These are phyloP conservation scores for Solanum hybrid DNA, from an alignment of 305 asterid genomes.

Conservation along the genomic window DNA sequence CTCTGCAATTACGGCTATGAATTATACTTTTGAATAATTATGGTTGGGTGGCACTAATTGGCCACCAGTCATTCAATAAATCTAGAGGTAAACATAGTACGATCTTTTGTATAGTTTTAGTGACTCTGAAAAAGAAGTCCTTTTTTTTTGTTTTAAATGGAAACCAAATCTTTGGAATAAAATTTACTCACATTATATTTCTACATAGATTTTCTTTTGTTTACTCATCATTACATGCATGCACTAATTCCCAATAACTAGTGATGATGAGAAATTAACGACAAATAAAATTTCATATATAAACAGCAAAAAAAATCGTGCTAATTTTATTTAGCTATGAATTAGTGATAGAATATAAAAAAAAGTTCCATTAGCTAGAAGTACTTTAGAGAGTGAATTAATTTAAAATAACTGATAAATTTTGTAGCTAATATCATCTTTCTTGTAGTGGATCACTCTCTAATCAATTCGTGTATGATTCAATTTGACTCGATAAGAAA, in stretches of 20 bases:
- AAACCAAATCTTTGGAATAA: constrained; percentile 1
- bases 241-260: background rate
- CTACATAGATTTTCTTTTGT: background rate
- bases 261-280: no score
- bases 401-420: no score
- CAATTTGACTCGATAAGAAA: no score
- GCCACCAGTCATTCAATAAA: constrained; percentile 6
- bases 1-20: constrained; percentile 10
- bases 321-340: no score
- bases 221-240: constrained; percentile 6
- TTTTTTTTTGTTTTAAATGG: constrained; percentile 7
- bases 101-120: constrained; percentile 8
- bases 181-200: background rate
- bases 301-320: no score
- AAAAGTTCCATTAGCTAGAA: no score
- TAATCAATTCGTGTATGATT: no score
- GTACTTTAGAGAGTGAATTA: no score
- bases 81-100: constrained; percentile 9
- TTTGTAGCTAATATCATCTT: no score
- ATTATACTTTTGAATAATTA: background rate
- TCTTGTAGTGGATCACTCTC: no score
- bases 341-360: no score
- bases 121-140: background rate
- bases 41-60: background rate
- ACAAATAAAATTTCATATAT: no score